These are phyloP conservation scores for Viola odorata DNA, from an alignment of 345 rosid genomes.

Conservation along the genomic window DNA sequence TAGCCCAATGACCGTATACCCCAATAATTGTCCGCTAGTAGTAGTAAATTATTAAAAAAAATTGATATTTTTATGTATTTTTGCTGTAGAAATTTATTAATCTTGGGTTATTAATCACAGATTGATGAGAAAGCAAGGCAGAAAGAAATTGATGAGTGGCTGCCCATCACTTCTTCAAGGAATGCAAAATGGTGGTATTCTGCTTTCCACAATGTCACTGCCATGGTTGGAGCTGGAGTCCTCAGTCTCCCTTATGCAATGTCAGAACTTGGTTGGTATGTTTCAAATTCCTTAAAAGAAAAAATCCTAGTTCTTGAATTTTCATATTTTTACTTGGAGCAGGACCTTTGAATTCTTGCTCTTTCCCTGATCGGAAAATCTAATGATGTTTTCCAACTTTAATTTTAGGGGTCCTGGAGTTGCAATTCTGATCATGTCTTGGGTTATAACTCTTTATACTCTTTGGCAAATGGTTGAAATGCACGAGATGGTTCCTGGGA, in stretches of 20 bases:
- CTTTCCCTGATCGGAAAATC: not conserved
- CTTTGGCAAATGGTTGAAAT: conserved; percentile 36
- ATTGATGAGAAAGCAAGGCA: conserved; percentile 17
- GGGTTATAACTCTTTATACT: conserved; percentile 27
- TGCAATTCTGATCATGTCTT: conserved; percentile 18
- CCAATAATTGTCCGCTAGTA: too few relatives aligned
- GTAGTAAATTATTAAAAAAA: too few relatives aligned
- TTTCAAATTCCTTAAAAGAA: too few relatives aligned
- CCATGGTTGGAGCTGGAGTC: conserved; percentile 35
- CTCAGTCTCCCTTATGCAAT: conserved; percentile 33
- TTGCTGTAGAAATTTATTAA: not conserved
- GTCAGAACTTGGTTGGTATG: conserved; percentile 31
- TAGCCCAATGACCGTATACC: too few relatives aligned
- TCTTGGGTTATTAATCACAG: not conserved
- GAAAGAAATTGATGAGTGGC: conserved; percentile 29
- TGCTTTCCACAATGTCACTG: conserved; percentile 33
- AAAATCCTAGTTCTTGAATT: not conserved
- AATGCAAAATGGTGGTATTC: conserved; percentile 38
- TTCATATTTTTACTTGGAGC: not conserved
- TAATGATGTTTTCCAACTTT: not conserved
- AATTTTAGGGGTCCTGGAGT: conserved; percentile 32
- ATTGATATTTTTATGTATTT: too few relatives aligned
- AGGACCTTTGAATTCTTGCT: not conserved
- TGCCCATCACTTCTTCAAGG: conserved; percentile 28
- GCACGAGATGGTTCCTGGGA: conserved; percentile 33